Conservation (phyloP, 306 rosid species). For the Herpetospermum pedunculosum region DNA sequence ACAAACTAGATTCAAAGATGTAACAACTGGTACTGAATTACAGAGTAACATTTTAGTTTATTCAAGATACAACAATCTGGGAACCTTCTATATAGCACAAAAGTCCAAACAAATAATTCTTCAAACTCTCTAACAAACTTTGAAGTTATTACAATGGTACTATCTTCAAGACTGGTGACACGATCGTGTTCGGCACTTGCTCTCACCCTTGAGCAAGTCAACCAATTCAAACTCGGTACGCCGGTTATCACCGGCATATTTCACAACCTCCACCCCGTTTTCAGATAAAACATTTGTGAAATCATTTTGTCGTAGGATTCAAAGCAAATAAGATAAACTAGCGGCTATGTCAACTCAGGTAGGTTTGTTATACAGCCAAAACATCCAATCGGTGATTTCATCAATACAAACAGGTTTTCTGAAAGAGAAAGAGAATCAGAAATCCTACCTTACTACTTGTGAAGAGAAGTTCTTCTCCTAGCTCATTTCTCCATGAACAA, state of each 20-base stretch:
- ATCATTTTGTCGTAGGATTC: too few relatives aligned
- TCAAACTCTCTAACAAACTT: not conserved
- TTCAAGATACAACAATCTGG: not conserved
- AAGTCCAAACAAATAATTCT: not conserved
- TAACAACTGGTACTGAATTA: too few relatives aligned
- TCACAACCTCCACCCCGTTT: too few relatives aligned
- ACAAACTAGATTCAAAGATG: not conserved
- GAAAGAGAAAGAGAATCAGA: not conserved
- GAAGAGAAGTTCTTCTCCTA: constrained; percentile 86
- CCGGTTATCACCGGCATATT: too few relatives aligned
- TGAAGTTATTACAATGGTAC: too few relatives aligned
- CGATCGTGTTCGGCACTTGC: too few relatives aligned
- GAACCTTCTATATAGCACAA: not conserved
- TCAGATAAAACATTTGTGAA: too few relatives aligned
- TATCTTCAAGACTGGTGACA: too few relatives aligned
- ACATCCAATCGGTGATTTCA: not conserved
- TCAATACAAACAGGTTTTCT: not conserved
- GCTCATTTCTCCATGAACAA: constrained; percentile 76
- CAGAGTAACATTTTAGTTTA: not conserved
- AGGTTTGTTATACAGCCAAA: not conserved
- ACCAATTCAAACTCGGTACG: too few relatives aligned
- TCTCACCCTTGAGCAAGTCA: too few relatives aligned
- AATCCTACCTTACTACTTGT: constrained; percentile 78
- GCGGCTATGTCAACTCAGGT: too few relatives aligned
- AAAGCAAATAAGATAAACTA: too few relatives aligned